Conservation (phyloP, 148 eudicot species). For the Oxyria digyna region DNA sequence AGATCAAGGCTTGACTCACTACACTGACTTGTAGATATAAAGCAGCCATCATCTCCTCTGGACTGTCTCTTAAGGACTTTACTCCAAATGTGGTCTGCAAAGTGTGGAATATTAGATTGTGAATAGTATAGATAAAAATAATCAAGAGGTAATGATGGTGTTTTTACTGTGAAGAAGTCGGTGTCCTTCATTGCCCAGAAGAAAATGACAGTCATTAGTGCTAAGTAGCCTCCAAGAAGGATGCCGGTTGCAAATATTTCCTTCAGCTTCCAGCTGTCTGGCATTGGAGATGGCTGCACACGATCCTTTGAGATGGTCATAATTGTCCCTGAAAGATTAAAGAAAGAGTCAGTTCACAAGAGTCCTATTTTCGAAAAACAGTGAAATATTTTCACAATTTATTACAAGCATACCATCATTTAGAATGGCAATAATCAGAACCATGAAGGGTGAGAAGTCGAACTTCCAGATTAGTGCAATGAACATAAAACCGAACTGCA, state of each 20-base stretch:
- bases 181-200: conserved; percentile 76
- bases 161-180: conserved; percentile 70
- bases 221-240: conserved; percentile 83
- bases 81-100: conserved; percentile 67
- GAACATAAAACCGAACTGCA: conserved; percentile 88
- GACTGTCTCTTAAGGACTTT: conserved; percentile 21
- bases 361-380: background rate
- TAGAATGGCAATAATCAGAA: conserved; percentile 89
- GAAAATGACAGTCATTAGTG: conserved; percentile 82
- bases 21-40: conserved; percentile 93
- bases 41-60: conserved; percentile 73
- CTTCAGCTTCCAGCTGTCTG: conserved; percentile 93
- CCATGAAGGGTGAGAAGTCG: conserved; percentile 99
- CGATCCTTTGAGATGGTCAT: conserved; percentile 98
- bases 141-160: background rate
- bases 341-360: background rate
- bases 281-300: conserved; percentile 87
- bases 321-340: conserved; percentile 53
- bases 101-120: background rate
- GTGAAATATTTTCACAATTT: background rate
- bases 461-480: conserved; percentile 92
- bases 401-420: conserved; percentile 58
- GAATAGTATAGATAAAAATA: background rate
- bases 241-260: conserved; percentile 92
- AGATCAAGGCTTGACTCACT: conserved; percentile 87